phyloP scores from a whole-genome alignment of 2,329 filamentous ascomycete species.

The Sarocladium oryzae region DNA sequence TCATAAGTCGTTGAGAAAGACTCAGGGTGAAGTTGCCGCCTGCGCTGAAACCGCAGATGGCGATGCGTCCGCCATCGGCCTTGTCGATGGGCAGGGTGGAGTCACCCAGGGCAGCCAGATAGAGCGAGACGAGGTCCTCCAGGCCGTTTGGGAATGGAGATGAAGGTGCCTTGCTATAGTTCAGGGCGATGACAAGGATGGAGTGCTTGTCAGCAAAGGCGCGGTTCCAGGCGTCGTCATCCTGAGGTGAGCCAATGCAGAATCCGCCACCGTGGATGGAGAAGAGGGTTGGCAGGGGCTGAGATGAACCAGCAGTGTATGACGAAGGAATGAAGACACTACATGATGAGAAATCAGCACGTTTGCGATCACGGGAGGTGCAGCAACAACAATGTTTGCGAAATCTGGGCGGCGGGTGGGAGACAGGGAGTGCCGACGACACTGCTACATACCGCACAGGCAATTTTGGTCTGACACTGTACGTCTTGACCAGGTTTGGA shows the following conservation, averaged over 20 bases:
- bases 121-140: neutral
- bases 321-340: neutral
- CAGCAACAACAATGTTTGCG: no score
- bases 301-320: neutral
- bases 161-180: neutral
- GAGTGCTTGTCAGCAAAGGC: neutral
- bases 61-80: neutral
- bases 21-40: neutral
- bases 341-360: neutral
- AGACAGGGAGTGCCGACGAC: no score
- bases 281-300: neutral
- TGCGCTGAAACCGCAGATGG: neutral
- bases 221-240: constrained; percentile 5
- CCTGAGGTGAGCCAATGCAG: neutral
- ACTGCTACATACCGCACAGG: no score
- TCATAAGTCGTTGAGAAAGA: neutral
- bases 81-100: neutral
- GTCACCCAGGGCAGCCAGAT: neutral
- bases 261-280: neutral
- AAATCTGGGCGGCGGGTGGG: no score
- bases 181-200: neutral
- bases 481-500: neutral
- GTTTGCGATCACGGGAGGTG: no score
- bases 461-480: neutral
- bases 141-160: neutral